These are phyloP conservation scores for bread wheat (Triticum aestivum) DNA, from an alignment of 176 grass and related monocot genomes.

Conservation along the genomic window DNA sequence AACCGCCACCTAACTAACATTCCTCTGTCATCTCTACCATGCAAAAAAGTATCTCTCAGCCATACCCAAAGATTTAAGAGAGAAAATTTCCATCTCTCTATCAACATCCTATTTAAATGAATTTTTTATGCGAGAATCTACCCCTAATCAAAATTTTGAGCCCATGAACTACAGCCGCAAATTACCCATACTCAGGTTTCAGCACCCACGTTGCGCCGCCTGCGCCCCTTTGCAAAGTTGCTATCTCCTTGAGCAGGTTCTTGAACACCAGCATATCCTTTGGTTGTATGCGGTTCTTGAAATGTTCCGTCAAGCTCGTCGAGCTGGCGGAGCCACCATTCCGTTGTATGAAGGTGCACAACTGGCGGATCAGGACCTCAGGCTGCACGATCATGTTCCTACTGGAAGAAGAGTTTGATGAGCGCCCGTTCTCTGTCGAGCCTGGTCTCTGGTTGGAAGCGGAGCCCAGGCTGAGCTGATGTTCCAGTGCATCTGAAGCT, in stretches of 20 bases:
- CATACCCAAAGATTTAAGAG: neutral
- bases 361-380: slow-evolving; percentile 68
- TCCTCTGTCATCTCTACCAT: neutral
- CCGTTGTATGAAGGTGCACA: slow-evolving; percentile 82
- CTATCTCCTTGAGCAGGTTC: slow-evolving; percentile 83
- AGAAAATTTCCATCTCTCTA: neutral
- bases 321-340: slow-evolving; percentile 56
- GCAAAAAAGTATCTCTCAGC: slow-evolving; percentile 18
- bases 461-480: slow-evolving; percentile 59
- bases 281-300: slow-evolving; percentile 63
- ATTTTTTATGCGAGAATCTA: neutral
- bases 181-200: slow-evolving; percentile 60
- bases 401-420: slow-evolving; percentile 22
- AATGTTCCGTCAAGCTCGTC: slow-evolving; percentile 64
- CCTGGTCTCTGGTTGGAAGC: slow-evolving; percentile 11
- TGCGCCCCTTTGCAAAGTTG: slow-evolving; percentile 51
- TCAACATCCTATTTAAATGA: neutral
- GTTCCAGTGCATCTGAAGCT: slow-evolving; percentile 68
- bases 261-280: slow-evolving; percentile 83
- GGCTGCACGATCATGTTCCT: slow-evolving; percentile 58
- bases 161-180: slow-evolving; percentile 11
- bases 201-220: slow-evolving; percentile 63
- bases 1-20: neutral
- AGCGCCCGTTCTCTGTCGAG: slow-evolving; percentile 20
- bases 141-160: neutral